Percentiles rank a stretch among this genome's conserved stretches.
Conservation (phyloP, 805 yeast genomes). For the Saitoella complicata region DNA sequence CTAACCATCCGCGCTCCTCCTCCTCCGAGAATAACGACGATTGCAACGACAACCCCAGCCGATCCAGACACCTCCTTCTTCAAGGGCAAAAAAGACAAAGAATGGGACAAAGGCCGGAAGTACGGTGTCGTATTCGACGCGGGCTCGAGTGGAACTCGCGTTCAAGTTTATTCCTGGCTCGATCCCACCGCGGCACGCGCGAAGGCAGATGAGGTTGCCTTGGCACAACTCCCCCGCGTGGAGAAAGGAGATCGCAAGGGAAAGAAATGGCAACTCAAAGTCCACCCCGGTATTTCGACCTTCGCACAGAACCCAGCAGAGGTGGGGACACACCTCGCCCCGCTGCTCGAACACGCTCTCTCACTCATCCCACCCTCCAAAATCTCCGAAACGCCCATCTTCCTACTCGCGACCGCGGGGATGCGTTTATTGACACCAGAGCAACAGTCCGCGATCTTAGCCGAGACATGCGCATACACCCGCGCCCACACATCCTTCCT, state of each 20-base stretch:
- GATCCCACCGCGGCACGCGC: slow-evolving; percentile 23
- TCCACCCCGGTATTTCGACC: slow-evolving; percentile 71
- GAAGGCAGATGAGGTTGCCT: slow-evolving; percentile 14
- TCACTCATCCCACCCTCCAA: slow-evolving; percentile 47
- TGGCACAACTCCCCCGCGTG: slow-evolving; percentile 52
- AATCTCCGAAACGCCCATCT: slow-evolving; percentile 61
- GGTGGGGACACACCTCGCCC: slow-evolving; percentile 61
- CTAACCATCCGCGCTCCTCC: too few relatives aligned
- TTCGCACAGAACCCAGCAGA: slow-evolving; percentile 34
- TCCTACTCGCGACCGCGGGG: slow-evolving; percentile 91
- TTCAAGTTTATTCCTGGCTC: slow-evolving; percentile 70
- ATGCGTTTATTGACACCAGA: slow-evolving; percentile 59
- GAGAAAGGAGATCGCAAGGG: slow-evolving; percentile 28
- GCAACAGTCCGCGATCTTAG: slow-evolving; percentile 37
- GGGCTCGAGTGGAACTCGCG: slow-evolving; percentile 88
- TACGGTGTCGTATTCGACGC: slow-evolving; percentile 90
- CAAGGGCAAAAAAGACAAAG: too few relatives aligned
- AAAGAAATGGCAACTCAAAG: slow-evolving; percentile 51
- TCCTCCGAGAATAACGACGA: too few relatives aligned
- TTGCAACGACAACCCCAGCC: too few relatives aligned
- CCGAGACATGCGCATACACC: slow-evolving; percentile 44
- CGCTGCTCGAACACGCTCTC: slow-evolving; percentile 53
- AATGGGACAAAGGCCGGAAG: slow-evolving; percentile 1
- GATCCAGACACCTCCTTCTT: too few relatives aligned
- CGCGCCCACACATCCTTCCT: slow-evolving; percentile 39